Conservation (phyloP, 345 rosid species). For the Boechera stricta region DNA sequence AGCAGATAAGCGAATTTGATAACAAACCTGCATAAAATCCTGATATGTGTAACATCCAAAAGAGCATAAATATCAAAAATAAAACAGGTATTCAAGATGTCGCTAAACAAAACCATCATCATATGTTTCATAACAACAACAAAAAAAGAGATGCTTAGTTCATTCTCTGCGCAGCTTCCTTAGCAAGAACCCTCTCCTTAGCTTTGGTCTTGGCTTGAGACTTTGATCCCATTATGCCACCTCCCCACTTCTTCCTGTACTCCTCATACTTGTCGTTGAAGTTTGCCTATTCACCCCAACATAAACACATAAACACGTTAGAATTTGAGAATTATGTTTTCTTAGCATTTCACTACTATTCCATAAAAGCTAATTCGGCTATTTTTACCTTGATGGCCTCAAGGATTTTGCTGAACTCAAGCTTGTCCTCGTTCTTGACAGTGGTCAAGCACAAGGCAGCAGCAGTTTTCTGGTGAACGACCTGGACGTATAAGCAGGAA, state of each 20-base stretch:
- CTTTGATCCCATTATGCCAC: constrained; percentile 86
- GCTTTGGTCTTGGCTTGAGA: constrained; percentile 79
- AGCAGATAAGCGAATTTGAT: neutral
- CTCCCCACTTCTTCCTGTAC: constrained; percentile 86
- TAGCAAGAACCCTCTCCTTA: constrained; percentile 67
- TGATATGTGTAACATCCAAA: neutral
- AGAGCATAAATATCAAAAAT: neutral
- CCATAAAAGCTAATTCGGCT: neutral
- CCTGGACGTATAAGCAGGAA: constrained; percentile 33
- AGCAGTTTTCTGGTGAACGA: constrained; percentile 72
- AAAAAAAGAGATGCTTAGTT: constrained; percentile 35
- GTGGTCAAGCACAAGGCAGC: constrained; percentile 68
- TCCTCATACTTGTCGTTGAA: constrained; percentile 80
- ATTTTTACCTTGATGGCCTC: constrained; percentile 74
- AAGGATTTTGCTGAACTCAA: constrained; percentile 74
- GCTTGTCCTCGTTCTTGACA: constrained; percentile 79
- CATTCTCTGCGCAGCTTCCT: constrained; percentile 81
- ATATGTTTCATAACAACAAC: neutral
- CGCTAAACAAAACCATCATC: constrained; percentile 19
- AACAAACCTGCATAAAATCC: constrained; percentile 35
- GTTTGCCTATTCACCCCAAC: constrained; percentile 57
- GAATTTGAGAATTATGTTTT: neutral
- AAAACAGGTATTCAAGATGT: neutral
- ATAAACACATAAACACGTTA: neutral
- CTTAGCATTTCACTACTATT: neutral